Conservation (phyloP, 164 flowering plant species). For the Malania oleifera region DNA sequence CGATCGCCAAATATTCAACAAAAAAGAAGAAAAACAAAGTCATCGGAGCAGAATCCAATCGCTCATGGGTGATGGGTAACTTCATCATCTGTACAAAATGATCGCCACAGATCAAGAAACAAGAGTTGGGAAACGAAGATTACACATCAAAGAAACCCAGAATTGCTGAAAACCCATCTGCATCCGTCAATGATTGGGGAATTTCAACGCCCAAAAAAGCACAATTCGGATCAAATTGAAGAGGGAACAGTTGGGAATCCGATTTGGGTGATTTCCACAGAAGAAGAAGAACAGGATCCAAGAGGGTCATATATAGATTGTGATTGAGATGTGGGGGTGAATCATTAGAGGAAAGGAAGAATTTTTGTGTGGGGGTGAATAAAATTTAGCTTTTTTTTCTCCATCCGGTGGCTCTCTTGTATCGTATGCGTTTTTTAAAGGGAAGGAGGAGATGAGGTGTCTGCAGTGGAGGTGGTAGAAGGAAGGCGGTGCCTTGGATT, state of each 20-base stretch:
- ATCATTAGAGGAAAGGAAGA: conserved; percentile 10
- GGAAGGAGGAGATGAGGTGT: conserved; percentile 28
- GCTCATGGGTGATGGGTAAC: conserved; percentile 3
- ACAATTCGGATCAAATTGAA: conserved; percentile 16
- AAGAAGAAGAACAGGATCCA: neutral
- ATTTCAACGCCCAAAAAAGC: conserved; percentile 3
- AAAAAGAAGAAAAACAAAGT: neutral
- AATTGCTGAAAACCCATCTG: conserved; percentile 32
- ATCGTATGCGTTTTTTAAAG: conserved; percentile 21
- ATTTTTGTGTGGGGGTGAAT: conserved; percentile 9
- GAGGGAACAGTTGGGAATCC: conserved; percentile 19
- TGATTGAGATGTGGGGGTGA: neutral
- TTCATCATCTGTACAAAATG: conserved; percentile 22
- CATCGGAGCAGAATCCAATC: conserved; percentile 8
- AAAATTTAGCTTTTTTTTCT: conserved; percentile 11
- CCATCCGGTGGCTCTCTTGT: conserved; percentile 18
- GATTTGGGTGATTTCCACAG: conserved; percentile 12
- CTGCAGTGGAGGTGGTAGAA: conserved; percentile 20
- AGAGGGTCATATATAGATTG: neutral
- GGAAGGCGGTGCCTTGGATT: conserved; percentile 1
- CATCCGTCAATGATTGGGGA: conserved; percentile 23
- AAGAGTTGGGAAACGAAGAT: conserved; percentile 19
- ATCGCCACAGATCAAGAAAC: conserved; percentile 31
- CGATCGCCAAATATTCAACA: conserved; percentile 6
- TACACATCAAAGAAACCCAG: conserved; percentile 26